phyloP scores from a whole-genome alignment of 352 stramenopile genomes.

The Globisporangium megalacanthum region DNA sequence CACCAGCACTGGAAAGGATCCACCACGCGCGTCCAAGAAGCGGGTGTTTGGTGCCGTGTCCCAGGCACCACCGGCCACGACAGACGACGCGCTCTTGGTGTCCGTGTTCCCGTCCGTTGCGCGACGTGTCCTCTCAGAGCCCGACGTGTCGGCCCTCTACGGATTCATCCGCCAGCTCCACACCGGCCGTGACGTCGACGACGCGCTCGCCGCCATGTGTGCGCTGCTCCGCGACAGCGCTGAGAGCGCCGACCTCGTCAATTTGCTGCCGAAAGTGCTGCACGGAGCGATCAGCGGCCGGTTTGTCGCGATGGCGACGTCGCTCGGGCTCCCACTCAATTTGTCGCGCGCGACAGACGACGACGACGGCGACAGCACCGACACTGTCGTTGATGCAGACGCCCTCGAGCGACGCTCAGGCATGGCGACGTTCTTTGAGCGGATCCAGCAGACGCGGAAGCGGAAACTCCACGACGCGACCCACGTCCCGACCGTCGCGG shows the following conservation, averaged over 20 bases:
- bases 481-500: conserved; percentile 27
- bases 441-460: conserved; percentile 59
- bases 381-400: too few species aligned
- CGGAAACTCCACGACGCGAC: conserved; percentile 27
- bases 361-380: too few species aligned
- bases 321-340: conserved; percentile 28
- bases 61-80: conserved; percentile 4
- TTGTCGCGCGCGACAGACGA: conserved; percentile 2
- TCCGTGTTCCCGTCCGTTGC: conserved; percentile 44
- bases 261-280: conserved; percentile 64
- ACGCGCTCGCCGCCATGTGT: conserved; percentile 38
- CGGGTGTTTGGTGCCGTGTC: conserved; percentile 19
- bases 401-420: conserved; percentile 5
- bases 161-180: conserved; percentile 54
- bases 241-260: conserved; percentile 42
- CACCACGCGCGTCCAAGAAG: conserved; percentile 21
- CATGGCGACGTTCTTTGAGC: conserved; percentile 56
- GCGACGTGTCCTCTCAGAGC: conserved; percentile 38
- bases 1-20: conserved; percentile 6
- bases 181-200: conserved; percentile 31
- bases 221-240: conserved; percentile 32
- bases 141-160: conserved; percentile 52
- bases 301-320: conserved; percentile 40
- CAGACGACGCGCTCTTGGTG: conserved; percentile 20
- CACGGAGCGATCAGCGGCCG: conserved; percentile 29